Evolutionary conservation across 306 rosid species (phyloP), one percentile per base, ranked within the genome.

Genomic region (Comarum palustre): DNA sequence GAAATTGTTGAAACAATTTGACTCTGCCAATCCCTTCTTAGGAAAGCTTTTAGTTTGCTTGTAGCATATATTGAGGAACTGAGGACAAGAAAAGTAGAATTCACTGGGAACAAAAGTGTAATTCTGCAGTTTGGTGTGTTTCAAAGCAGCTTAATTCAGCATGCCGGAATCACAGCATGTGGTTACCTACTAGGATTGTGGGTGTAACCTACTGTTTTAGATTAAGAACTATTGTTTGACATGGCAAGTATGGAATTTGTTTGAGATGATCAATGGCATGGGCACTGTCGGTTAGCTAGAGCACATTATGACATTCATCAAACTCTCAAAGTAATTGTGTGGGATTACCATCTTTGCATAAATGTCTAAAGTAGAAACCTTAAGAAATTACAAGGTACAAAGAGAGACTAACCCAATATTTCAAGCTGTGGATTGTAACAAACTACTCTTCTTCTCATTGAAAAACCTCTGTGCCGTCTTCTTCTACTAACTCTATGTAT

Each of bases 61-160:
- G 6, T 34, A 34, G 38, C 38, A 34, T 34, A 34, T 34, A n/a
- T n/a, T n/a, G n/a, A n/a, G n/a, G n/a, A n/a, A n/a, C n/a, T n/a
- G n/a, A n/a, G n/a, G n/a, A n/a, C n/a, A n/a, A n/a, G n/a, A n/a
- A n/a, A n/a, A n/a, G n/a, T n/a, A n/a, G n/a, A n/a, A 93, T 73
- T 78, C 93, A 27, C 48, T 93, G 75, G 98, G 98, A 69, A 84
- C 97, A 81, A 89, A 93, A 85, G 98, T 66, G 45, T 69, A 34
- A 73, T n/a, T 45, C 52, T 57, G 34, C 54, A 38, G 78, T 45
- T 48, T 78, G 72, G 70, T 32, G 47, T 69, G 46, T 41, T 69
- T 36, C 34, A 27, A 36, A 31, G 32, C 51, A 43, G 57, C 45
- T 72, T 14, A 15, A 19, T 66, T 50, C 47, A 36, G 34, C 66